Conservation (phyloP, 192 early-diverging fungal genomes). For the Chytriomyces sp. region DNA sequence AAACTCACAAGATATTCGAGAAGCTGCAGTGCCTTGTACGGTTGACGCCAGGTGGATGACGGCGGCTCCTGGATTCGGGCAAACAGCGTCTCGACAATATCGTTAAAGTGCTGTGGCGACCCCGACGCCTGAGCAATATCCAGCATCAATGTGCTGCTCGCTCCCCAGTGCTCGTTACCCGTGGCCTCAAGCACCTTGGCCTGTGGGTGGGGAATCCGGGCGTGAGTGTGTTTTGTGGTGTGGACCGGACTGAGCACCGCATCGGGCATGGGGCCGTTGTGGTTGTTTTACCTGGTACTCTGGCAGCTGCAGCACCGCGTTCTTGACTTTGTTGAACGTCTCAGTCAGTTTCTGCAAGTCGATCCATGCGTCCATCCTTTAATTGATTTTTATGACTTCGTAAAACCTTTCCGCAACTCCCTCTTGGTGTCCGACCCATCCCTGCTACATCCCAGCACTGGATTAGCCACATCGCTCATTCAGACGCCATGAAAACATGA, state of each 20-base stretch:
- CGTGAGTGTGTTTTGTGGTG: constrained; percentile 65
- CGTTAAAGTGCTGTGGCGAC: constrained; percentile 89
- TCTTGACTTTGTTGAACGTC: constrained; percentile 66
- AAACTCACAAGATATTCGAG: constrained; percentile 77
- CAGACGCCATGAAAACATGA: too few relatives aligned
- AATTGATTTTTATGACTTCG: too few relatives aligned
- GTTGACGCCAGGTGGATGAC: constrained; percentile 85
- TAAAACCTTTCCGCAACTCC: too few relatives aligned
- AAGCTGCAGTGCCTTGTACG: constrained; percentile 95
- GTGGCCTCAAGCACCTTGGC: constrained; percentile 75
- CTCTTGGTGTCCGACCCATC: too few relatives aligned
- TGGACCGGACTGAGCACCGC: neutral
- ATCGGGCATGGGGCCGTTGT: neutral
- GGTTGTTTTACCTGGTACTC: constrained; percentile 76
- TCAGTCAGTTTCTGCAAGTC: constrained; percentile 24
- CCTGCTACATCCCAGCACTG: too few relatives aligned
- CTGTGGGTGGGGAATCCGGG: constrained; percentile 2
- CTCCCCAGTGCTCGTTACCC: constrained; percentile 91
- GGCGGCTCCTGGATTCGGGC: constrained; percentile 84
- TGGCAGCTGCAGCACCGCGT: constrained; percentile 90
- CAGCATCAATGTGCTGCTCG: constrained; percentile 89
- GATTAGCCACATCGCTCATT: too few relatives aligned
- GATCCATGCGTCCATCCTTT: constrained; percentile 22
- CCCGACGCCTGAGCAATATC: constrained; percentile 84
- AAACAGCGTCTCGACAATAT: constrained; percentile 95